Evolutionary conservation across 1,284 basidiomycete genomes (phyloP), one percentile per base, ranked within the genome.

Genomic region (Laetiporus sulphureus): DNA sequence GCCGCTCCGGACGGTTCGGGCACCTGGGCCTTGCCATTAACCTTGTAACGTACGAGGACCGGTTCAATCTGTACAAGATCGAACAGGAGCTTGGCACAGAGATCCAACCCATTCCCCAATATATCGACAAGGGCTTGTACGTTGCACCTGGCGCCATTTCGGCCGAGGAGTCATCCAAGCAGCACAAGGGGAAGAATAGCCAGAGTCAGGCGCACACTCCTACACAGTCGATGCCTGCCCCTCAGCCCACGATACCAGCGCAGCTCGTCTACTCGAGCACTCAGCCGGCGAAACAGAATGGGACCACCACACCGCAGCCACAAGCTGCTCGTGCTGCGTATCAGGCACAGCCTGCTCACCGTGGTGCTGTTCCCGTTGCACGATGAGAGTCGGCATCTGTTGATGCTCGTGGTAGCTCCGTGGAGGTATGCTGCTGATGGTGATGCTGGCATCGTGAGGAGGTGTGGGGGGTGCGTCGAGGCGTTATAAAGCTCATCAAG

Each of bases 31-130:
- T 99, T 38, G 95, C 96, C 32, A 98, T 99, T 68, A 98, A 95
- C 61, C 77, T 97, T 37, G 85, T 94, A 53, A 95, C 91, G 10
- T 95, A 94, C 60, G 95, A 99, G 67, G 95, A 99, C 61, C 74
- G 95, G 44, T 98, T 97, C 75, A 96, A 96, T 66, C 72, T 98
- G 37, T 98, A 98, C 69, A 83, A 89, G 55, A 98, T 99, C 57
- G 96, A 99, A 66, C 91, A 96, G 64, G 95, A 99, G 66, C 78
- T 99, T 29, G 96, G 95, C 13, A 98, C 94, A 30, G 95, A 99
- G 69, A 98, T 99, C 58, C 86, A 91, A 58, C 90, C 95, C 15
- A 98, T 99, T 58, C 95, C 95, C 3, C 82, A 87, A 56, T 75
- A 67, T 36, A 96, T 98, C 55, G 93, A 97, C 64, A 89, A 88